Evolutionary conservation across 1,139 yeast species (phyloP), one percentile per base, ranked within the genome.

Genomic region (Saccharomyces hybrid): DNA sequence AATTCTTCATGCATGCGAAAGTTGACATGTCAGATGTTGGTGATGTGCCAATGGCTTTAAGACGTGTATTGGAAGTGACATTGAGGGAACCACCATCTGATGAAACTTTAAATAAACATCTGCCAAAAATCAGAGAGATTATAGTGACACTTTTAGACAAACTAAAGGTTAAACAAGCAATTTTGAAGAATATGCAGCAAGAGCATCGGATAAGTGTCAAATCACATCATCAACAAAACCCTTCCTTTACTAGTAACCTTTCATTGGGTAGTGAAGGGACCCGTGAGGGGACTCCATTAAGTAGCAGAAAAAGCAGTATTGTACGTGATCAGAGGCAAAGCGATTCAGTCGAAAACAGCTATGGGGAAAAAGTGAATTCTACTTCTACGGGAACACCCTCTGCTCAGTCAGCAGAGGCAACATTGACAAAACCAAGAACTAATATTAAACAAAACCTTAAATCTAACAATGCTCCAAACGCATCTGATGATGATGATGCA

Each of bases 31-130:
- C 80, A 7, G 93, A 85, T 62, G 70, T 88, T 25, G 88, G 90
- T 2, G 91, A 88, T 62, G 93, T 88, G 2, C 96, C 96, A 0
- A 80, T 77, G 56, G 78, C 82, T 14, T 72, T 88, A 32, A 76
- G 99, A 52, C 78, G 78, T 5, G 88, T 93, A 2, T 72, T 95
- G 53, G 99, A 95, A 65, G 84, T 85, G 46, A 96, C 99, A 0
- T 74, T 95, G 7, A 82, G 95, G 56, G 93, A 88, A 64, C 82
- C 85, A 14, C 96, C 96, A 0, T 84, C 95, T 2, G 96, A 88
- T 63, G 88, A 83, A 54, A 86, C 86, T 50, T 74, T 91, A 56
- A 96, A 91, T 62, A 72, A 80, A 56, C 91, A 86, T 66, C 74
- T 91, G 46, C 98, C 99, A 0, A 81, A 82, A 53, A 90, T 95